These are phyloP conservation scores for Phytopythium mirpurense DNA, from an alignment of 352 stramenopile species.

Conservation along the genomic window DNA sequence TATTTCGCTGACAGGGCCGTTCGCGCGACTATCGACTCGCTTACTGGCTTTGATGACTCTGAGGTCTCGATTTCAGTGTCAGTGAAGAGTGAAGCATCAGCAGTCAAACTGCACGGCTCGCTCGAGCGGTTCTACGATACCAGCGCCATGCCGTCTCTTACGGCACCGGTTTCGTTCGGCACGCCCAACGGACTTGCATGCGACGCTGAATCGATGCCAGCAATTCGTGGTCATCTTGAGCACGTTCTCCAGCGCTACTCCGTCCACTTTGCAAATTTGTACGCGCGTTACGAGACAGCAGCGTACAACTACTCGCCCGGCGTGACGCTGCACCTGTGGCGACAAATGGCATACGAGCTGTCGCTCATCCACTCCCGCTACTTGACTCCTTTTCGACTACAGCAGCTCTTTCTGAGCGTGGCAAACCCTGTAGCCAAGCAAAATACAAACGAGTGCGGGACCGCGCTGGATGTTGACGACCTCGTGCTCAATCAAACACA, in stretches of 20 bases:
- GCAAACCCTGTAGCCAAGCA: neutral
- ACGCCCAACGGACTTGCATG: neutral
- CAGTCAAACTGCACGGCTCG: neutral
- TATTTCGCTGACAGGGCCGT: slow-evolving; percentile 36
- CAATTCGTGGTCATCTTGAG: slow-evolving; percentile 20
- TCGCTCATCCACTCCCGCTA: slow-evolving; percentile 16
- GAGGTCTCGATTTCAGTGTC: neutral
- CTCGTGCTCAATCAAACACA: slow-evolving; percentile 15
- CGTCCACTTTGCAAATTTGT: slow-evolving; percentile 37
- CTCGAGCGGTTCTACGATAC: slow-evolving; percentile 27
- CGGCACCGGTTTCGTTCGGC: neutral
- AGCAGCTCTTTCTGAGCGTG: slow-evolving; percentile 20
- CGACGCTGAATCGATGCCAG: neutral
- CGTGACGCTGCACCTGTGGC: slow-evolving; percentile 28
- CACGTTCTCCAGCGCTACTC: slow-evolving; percentile 35
- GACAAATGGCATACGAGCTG: slow-evolving; percentile 28
- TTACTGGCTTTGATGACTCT: slow-evolving; percentile 8
- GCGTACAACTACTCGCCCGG: slow-evolving; percentile 19
- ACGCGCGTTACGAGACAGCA: slow-evolving; percentile 25
- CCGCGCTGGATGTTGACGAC: slow-evolving; percentile 1
- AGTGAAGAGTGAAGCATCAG: too few relatives aligned
- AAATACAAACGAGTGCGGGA: neutral
- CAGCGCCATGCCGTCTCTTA: slow-evolving; percentile 6
- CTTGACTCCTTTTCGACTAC: slow-evolving; percentile 16
- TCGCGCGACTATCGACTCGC: slow-evolving; percentile 11